Evolutionary conservation across 2,329 filamentous ascomycete species (phyloP).

Genomic region (Hirsutella rhossiliensis): DNA sequence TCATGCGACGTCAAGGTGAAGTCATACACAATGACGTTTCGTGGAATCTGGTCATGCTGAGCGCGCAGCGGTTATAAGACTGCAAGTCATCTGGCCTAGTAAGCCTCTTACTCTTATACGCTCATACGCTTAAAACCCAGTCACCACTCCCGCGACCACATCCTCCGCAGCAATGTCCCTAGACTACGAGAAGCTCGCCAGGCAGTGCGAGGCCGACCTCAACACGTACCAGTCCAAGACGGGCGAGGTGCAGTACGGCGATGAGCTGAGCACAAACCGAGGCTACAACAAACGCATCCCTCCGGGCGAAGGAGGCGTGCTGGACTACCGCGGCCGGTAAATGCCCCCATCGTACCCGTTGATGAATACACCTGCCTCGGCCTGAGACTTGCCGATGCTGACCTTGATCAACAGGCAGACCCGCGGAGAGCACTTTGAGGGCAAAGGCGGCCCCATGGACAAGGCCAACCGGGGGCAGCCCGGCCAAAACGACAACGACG

Average conservation of each 20-base stretch:
- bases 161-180: conserved; percentile 9
- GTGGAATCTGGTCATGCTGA: too few relatives aligned
- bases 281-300: conserved; percentile 34
- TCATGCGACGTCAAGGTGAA: conserved; percentile 4
- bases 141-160: background rate
- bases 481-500: conserved; percentile 25
- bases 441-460: conserved; percentile 27
- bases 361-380: background rate
- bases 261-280: conserved; percentile 31
- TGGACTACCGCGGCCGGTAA: conserved; percentile 33
- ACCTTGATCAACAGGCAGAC: conserved; percentile 22
- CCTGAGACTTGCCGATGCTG: background rate
- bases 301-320: conserved; percentile 29
- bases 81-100: too few relatives aligned
- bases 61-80: too few relatives aligned
- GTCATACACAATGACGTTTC: too few relatives aligned
- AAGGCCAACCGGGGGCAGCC: background rate
- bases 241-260: conserved; percentile 16
- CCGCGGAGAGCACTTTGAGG: conserved; percentile 30
- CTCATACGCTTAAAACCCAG: background rate
- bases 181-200: conserved; percentile 29
- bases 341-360: conserved; percentile 1
- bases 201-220: conserved; percentile 33
- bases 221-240: conserved; percentile 31
- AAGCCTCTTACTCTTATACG: background rate